Conservation (phyloP, 164 flowering plant genomes). For the Houttuynia cordata region DNA sequence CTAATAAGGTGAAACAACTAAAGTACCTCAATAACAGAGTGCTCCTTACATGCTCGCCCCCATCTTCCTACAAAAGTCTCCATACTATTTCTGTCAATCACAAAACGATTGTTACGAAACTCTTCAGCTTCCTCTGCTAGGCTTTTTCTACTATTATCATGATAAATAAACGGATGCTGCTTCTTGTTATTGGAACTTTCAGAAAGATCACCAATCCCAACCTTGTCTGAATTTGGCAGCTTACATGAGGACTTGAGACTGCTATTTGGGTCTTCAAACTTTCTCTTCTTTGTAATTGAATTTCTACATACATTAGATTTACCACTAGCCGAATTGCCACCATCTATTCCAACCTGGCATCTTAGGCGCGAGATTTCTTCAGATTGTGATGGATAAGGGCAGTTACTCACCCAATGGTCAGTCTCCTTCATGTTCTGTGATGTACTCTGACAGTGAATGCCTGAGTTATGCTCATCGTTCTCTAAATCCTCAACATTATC, state of each 20-base stretch:
- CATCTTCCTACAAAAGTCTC: conserved; percentile 56
- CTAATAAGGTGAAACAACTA: neutral
- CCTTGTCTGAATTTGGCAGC: conserved; percentile 12
- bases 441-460: conserved; percentile 11
- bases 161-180: neutral
- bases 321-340: conserved; percentile 16
- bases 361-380: conserved; percentile 81
- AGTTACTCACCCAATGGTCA: conserved; percentile 43
- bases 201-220: conserved; percentile 2
- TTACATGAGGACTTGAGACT: conserved; percentile 12
- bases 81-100: conserved; percentile 12
- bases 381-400: conserved; percentile 81
- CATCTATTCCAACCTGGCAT: conserved; percentile 27
- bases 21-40: conserved; percentile 40
- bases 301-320: conserved; percentile 8
- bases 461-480: conserved; percentile 8
- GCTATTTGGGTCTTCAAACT: conserved; percentile 14
- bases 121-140: neutral
- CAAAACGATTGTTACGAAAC: neutral
- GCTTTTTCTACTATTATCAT: neutral
- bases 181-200: conserved; percentile 1
- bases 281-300: conserved; percentile 38
- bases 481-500: conserved; percentile 11
- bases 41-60: conserved; percentile 64
- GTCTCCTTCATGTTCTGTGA: conserved; percentile 15